These are phyloP conservation scores for Suillus hirtellus DNA, from an alignment of 768 basidiomycete genomes.

Conservation along the genomic window DNA sequence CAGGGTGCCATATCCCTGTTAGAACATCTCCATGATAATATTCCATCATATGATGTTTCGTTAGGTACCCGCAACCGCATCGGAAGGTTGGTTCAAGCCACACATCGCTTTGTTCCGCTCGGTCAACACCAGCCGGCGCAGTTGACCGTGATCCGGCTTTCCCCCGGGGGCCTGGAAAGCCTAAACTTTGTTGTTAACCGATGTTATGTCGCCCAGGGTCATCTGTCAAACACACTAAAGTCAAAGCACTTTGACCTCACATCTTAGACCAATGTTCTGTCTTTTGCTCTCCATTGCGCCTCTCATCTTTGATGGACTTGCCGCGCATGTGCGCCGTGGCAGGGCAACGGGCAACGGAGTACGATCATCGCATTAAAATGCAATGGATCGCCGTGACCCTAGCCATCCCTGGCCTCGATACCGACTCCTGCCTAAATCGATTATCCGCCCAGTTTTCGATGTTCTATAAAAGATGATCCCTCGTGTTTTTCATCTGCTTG, in stretches of 20 bases:
- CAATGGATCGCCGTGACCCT: not conserved
- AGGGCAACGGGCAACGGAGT: not conserved
- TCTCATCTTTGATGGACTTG: not conserved
- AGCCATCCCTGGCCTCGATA: not conserved
- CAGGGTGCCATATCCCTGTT: conserved; percentile 13
- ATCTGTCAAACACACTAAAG: not conserved
- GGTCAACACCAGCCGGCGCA: not conserved
- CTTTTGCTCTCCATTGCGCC: too few species aligned
- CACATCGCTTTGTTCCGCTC: not conserved
- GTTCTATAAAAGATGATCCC: not conserved
- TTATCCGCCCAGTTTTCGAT: not conserved
- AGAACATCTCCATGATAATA: conserved; percentile 6
- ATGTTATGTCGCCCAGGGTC: not conserved
- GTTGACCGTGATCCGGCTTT: not conserved
- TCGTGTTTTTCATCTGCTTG: conserved; percentile 3
- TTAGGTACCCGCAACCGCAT: not conserved
- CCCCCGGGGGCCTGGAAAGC: not conserved
- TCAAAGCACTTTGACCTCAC: too few species aligned
- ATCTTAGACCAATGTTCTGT: too few species aligned
- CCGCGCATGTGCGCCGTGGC: not conserved
- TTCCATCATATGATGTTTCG: conserved; percentile 3
- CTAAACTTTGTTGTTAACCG: not conserved
- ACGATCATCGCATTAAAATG: not conserved
- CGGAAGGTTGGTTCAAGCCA: not conserved
- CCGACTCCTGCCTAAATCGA: conserved; percentile 2